Conservation (phyloP, 257 asterid genomes). For the Plantago elongata region DNA sequence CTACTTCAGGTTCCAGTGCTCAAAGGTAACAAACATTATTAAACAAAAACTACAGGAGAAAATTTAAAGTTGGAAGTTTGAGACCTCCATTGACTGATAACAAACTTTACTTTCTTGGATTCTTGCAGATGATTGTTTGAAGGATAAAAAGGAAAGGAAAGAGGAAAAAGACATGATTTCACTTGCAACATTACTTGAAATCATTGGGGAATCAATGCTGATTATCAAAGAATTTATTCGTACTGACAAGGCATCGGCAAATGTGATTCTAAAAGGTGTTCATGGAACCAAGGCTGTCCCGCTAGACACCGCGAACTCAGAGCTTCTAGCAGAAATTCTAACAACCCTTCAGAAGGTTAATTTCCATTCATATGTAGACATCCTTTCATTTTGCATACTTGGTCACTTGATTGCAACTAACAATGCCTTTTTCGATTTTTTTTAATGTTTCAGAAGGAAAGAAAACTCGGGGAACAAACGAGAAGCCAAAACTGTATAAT, state of each 20-base stretch:
- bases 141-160: slow-evolving; percentile 37
- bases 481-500: slow-evolving; percentile 71
- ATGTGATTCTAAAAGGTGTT: slow-evolving; percentile 26
- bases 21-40: slow-evolving; percentile 38
- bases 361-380: not conserved
- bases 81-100: not conserved
- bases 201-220: slow-evolving; percentile 51
- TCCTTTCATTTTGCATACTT: not conserved
- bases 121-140: slow-evolving; percentile 58
- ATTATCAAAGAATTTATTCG: slow-evolving; percentile 54
- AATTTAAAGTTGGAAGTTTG: not conserved
- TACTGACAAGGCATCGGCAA: slow-evolving; percentile 50
- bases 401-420: not conserved
- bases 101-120: slow-evolving; percentile 22
- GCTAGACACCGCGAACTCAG: slow-evolving; percentile 26
- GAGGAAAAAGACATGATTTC: slow-evolving; percentile 45
- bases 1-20: slow-evolving; percentile 73
- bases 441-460: slow-evolving; percentile 55
- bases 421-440: not conserved
- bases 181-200: slow-evolving; percentile 34
- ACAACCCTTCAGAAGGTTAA: slow-evolving; percentile 64
- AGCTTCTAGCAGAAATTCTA: slow-evolving; percentile 35
- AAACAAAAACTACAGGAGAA: not conserved
- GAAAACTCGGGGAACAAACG: slow-evolving; percentile 42
- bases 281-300: slow-evolving; percentile 24